These are phyloP conservation scores for Lotus japonicus DNA, from an alignment of 306 rosid species.

Conservation along the genomic window DNA sequence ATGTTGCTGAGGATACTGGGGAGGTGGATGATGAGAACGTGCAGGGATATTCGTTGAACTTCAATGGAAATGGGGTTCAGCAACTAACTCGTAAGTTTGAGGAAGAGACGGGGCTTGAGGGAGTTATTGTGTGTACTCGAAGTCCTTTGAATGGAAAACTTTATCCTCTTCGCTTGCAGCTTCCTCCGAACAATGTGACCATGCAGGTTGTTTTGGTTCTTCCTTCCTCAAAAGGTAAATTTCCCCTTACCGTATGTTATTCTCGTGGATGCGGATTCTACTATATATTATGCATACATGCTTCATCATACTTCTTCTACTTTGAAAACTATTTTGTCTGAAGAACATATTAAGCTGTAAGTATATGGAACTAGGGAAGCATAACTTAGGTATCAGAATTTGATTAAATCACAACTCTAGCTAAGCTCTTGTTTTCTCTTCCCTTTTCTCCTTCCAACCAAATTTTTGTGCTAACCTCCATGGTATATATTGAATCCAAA, in stretches of 20 bases:
- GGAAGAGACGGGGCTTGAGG: constrained; percentile 77
- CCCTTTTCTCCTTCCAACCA: background rate
- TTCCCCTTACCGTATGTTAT: background rate
- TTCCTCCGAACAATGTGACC: constrained; percentile 84
- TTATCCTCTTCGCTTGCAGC: constrained; percentile 86
- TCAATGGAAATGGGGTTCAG: constrained; percentile 75
- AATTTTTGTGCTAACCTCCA: background rate
- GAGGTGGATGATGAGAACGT: constrained; percentile 63
- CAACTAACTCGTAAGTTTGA: constrained; percentile 59
- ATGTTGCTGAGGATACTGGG: constrained; percentile 73
- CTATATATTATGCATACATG: background rate
- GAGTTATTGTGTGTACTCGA: constrained; percentile 64
- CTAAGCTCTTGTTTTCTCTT: background rate
- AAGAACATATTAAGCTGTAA: background rate
- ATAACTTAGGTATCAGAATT: background rate
- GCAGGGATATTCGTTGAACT: constrained; percentile 51
- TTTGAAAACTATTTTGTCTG: background rate
- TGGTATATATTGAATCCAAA: background rate
- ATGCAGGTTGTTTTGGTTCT: constrained; percentile 75
- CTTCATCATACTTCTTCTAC: background rate
- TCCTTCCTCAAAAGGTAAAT: constrained; percentile 56
- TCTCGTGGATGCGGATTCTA: background rate
- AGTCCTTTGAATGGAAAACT: constrained; percentile 86
- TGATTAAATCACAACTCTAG: background rate
- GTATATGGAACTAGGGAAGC: background rate